phyloP scores from a whole-genome alignment of 768 basidiomycete genomes.

The Gelatoporia subvermispora region DNA sequence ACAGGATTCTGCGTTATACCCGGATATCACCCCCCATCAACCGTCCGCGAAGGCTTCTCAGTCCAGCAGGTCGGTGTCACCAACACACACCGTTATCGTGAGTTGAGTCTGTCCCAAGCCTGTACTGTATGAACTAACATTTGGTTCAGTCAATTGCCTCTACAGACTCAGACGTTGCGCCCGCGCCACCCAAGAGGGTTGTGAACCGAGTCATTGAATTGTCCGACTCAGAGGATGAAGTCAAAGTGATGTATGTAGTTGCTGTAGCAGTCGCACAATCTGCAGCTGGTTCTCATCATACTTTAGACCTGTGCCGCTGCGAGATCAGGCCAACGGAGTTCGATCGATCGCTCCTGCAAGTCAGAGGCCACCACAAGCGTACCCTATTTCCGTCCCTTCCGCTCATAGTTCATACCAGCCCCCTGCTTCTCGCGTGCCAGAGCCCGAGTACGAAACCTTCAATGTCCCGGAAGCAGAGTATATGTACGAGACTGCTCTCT shows the following conservation, averaged over 20 bases:
- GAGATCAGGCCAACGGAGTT: constrained; percentile 6
- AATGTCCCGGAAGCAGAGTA: constrained; percentile 23
- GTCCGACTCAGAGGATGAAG: constrained; percentile 22
- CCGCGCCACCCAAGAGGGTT: neutral
- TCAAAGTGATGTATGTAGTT: constrained; percentile 3
- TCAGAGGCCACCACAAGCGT: too few species aligned
- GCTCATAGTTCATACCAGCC: constrained; percentile 31
- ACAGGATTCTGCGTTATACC: constrained; percentile 10
- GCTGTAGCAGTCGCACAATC: too few species aligned
- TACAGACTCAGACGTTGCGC: too few species aligned
- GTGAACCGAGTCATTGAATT: constrained; percentile 10
- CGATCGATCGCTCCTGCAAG: neutral
- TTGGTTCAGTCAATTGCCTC: constrained; percentile 6
- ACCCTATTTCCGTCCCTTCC: constrained; percentile 17
- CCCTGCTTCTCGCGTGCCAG: constrained; percentile 6
- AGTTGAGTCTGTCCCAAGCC: neutral
- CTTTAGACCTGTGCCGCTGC: constrained; percentile 8
- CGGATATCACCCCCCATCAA: constrained; percentile 10
- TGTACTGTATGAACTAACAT: neutral
- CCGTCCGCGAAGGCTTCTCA: neutral
- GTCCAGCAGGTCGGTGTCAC: neutral
- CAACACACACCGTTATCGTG: constrained; percentile 8
- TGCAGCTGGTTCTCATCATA: too few species aligned
- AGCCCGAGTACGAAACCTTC: constrained; percentile 28
- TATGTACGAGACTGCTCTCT: constrained; percentile 12